A percentile compares a stretch with the other conserved stretches of the same genome.
These are phyloP conservation scores for Phytopythium litorale DNA, from an alignment of 352 stramenopile species.

Conservation along the genomic window DNA sequence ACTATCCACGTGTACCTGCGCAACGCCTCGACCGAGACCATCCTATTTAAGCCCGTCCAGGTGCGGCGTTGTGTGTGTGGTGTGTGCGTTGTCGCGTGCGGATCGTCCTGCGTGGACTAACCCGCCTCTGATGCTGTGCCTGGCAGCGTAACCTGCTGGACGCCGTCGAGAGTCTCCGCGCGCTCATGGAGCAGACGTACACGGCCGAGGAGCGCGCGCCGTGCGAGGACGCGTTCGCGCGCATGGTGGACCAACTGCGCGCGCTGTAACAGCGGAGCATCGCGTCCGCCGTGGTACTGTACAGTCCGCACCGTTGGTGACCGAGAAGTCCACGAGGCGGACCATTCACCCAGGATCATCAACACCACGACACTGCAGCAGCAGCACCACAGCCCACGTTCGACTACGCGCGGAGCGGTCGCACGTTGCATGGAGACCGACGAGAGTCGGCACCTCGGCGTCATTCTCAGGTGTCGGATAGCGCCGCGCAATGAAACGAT, in stretches of 20 bases:
- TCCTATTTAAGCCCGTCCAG: slow-evolving; percentile 83
- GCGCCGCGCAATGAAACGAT: neutral
- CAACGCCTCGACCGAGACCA: slow-evolving; percentile 77
- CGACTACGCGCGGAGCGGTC: neutral
- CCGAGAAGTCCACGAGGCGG: neutral
- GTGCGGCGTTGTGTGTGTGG: slow-evolving; percentile 20
- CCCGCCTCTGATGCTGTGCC: neutral
- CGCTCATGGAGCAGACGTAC: slow-evolving; percentile 60
- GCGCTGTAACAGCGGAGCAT: slow-evolving; percentile 21
- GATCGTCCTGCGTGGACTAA: neutral
- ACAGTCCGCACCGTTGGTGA: neutral
- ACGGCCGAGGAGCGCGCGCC: slow-evolving; percentile 36
- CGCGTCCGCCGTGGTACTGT: neutral
- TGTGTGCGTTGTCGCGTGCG: neutral
- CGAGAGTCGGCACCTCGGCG: no score
- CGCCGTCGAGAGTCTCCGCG: slow-evolving; percentile 54
- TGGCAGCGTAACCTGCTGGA: slow-evolving; percentile 62
- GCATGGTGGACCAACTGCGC: slow-evolving; percentile 43
- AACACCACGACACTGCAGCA: neutral
- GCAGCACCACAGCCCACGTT: neutral
- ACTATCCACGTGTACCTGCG: slow-evolving; percentile 73
- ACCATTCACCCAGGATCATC: neutral
- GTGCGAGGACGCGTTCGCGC: slow-evolving; percentile 33
- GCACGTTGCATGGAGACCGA: neutral
- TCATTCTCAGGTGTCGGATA: neutral